Evolutionary conservation across 495 filamentous ascomycete species (phyloP).

Genomic region (Achaetomiella virescens): DNA sequence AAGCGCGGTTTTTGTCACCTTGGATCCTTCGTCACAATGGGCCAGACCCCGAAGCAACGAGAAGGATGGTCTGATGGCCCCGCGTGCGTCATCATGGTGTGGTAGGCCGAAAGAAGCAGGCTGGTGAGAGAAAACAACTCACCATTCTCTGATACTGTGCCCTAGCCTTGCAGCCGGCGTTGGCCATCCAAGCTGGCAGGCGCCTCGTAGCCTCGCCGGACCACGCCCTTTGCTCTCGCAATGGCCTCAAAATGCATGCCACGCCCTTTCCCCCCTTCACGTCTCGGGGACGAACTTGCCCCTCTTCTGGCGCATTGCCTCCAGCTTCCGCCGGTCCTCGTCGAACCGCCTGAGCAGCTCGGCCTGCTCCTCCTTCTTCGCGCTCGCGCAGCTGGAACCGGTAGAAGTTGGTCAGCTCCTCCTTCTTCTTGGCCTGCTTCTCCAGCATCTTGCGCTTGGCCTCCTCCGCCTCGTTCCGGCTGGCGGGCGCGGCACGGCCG

Average conservation of each 20-base stretch:
- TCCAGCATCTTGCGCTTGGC: slow-evolving; percentile 68
- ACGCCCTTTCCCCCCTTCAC: slow-evolving; percentile 20
- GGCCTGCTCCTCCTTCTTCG: slow-evolving; percentile 72
- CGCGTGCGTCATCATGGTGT: slow-evolving; percentile 48
- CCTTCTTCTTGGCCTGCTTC: slow-evolving; percentile 56
- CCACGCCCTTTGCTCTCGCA: neutral
- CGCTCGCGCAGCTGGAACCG: slow-evolving; percentile 88
- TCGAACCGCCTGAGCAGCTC: slow-evolving; percentile 62
- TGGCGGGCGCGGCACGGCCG: slow-evolving; percentile 63
- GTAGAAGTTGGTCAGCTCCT: slow-evolving; percentile 75
- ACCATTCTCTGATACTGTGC: slow-evolving; percentile 4
- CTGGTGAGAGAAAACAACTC: slow-evolving; percentile 3
- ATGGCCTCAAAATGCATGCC: neutral
- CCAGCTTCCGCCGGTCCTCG: slow-evolving; percentile 55
- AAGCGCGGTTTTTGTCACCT: slow-evolving; percentile 47
- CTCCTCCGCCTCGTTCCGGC: slow-evolving; percentile 66
- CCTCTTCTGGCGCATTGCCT: slow-evolving; percentile 52
- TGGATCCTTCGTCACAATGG: slow-evolving; percentile 18
- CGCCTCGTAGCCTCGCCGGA: neutral
- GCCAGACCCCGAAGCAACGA: slow-evolving; percentile 20
- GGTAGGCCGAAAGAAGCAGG: neutral
- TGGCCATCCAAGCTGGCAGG: neutral
- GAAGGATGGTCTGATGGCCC: slow-evolving; percentile 44
- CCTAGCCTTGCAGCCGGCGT: neutral
- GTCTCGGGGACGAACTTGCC: slow-evolving; percentile 52